Conservation (phyloP, 305 asterid genomes). For the Euphrasia arctica region DNA sequence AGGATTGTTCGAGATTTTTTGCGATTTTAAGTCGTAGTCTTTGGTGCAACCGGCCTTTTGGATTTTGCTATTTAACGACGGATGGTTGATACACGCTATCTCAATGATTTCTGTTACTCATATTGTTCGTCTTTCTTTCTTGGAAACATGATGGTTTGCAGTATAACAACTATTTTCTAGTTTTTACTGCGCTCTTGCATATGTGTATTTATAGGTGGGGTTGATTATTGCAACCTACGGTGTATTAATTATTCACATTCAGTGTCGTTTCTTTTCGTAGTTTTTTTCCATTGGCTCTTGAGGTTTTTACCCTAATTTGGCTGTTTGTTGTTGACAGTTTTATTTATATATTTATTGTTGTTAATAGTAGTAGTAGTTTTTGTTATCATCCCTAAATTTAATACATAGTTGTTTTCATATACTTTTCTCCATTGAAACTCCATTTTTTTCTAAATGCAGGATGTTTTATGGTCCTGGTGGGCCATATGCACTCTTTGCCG, state of each 20-base stretch:
- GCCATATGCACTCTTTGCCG: conserved; percentile 86
- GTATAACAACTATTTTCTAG: neutral
- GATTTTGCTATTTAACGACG: conserved; percentile 5
- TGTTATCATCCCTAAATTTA: too few species aligned
- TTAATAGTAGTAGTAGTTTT: too few species aligned
- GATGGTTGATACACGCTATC: neutral
- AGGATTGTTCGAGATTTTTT: neutral
- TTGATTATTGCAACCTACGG: too few species aligned
- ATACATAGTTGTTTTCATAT: too few species aligned
- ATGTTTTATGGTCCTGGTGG: conserved; percentile 95
- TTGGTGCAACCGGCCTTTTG: neutral
- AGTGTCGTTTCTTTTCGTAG: too few species aligned
- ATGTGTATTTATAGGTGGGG: too few species aligned
- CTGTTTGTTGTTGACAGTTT: too few species aligned
- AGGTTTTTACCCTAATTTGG: too few species aligned
- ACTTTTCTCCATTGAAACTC: neutral
- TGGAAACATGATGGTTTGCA: neutral
- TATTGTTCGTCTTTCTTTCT: neutral
- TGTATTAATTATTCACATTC: too few species aligned
- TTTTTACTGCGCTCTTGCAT: too few species aligned
- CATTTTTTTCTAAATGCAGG: conserved; percentile 30
- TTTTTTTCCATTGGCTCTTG: too few species aligned
- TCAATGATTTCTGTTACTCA: neutral
- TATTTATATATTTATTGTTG: too few species aligned
- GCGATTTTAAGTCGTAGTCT: neutral